These are phyloP conservation scores for Ogataea sp. DNA, from an alignment of 805 yeast species.

Conservation along the genomic window DNA sequence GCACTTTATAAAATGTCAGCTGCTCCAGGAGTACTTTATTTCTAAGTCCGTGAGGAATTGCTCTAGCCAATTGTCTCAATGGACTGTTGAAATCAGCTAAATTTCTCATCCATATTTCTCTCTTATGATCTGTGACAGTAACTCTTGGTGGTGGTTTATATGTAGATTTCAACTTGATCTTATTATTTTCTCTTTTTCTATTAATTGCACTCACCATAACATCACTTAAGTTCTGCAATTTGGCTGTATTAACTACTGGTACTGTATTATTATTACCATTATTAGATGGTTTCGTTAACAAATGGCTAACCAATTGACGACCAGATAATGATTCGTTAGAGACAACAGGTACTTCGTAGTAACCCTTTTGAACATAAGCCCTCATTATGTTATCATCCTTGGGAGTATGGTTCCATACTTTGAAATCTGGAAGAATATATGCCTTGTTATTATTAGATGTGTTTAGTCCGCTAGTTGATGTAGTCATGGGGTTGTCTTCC, in stretches of 20 bases:
- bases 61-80: conserved; percentile 57
- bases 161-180: conserved; percentile 39
- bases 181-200: conserved; percentile 36
- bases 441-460: conserved; percentile 6
- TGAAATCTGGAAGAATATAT: conserved; percentile 55
- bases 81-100: conserved; percentile 64
- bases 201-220: conserved; percentile 41
- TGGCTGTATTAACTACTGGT: conserved; percentile 12
- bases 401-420: conserved; percentile 57
- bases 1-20: conserved; percentile 58
- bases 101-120: conserved; percentile 80
- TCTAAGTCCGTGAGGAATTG: conserved; percentile 86
- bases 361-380: conserved; percentile 61
- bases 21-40: conserved; percentile 68
- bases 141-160: conserved; percentile 85
- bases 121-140: conserved; percentile 78
- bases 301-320: conserved; percentile 41
- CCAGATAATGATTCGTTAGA: conserved; percentile 66
- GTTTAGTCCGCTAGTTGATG: neutral
- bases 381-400: conserved; percentile 48
- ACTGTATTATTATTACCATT: conserved; percentile 7
- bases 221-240: conserved; percentile 36
- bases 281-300: conserved; percentile 7
- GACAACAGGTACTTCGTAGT: conserved; percentile 53
- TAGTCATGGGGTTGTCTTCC: conserved; percentile 5